phyloP scores from a whole-genome alignment of 176 grass and related monocot species.

The Saccharum officinarum region DNA sequence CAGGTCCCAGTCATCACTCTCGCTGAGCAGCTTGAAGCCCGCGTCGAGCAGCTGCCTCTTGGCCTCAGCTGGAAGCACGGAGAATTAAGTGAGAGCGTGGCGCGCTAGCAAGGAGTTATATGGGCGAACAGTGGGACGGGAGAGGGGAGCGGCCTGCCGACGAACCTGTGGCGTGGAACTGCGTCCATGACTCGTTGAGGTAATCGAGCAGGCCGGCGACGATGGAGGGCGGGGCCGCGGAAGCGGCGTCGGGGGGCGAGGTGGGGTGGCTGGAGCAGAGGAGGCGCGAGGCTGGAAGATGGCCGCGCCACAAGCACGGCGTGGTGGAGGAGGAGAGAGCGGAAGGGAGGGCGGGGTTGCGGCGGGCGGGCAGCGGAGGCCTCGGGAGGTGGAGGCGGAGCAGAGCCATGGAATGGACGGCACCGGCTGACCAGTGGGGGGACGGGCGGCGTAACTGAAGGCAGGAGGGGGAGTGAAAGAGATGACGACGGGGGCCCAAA shows the following conservation, averaged over 20 bases:
- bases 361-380: slow-evolving; percentile 15
- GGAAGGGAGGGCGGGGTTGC: neutral
- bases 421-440: neutral
- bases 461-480: no score
- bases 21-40: slow-evolving; percentile 79
- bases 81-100: neutral
- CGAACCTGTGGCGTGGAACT: slow-evolving; percentile 93
- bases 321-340: neutral
- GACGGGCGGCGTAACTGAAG: no score
- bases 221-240: slow-evolving; percentile 44
- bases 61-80: slow-evolving; percentile 65
- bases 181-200: slow-evolving; percentile 98
- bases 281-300: slow-evolving; percentile 23
- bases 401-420: slow-evolving; percentile 46
- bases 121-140: neutral
- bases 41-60: slow-evolving; percentile 80
- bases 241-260: neutral
- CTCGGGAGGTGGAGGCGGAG: slow-evolving; percentile 52
- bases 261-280: slow-evolving; percentile 34
- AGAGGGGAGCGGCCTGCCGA: neutral
- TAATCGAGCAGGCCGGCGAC: slow-evolving; percentile 88
- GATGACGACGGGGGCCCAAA: no score
- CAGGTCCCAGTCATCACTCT: slow-evolving; percentile 92
- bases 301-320: slow-evolving; percentile 6
- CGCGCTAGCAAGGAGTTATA: neutral